These are phyloP conservation scores for Capsella rubella DNA, from an alignment of 441 rosid species.

Conservation along the genomic window DNA sequence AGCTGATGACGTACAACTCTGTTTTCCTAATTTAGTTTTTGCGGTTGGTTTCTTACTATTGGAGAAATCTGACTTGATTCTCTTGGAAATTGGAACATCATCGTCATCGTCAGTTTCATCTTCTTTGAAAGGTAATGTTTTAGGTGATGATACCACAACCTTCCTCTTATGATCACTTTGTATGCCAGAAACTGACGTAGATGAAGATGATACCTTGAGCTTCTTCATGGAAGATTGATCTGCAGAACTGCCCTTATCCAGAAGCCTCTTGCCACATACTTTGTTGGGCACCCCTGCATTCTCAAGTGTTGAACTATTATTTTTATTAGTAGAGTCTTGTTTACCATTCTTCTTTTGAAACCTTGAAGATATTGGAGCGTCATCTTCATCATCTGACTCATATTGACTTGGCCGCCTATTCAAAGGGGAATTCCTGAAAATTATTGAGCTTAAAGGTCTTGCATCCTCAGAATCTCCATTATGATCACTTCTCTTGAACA, in stretches of 20 bases:
- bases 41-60: slow-evolving; percentile 52
- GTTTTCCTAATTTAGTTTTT: slow-evolving; percentile 43
- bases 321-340: slow-evolving; percentile 46
- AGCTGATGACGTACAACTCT: slow-evolving; percentile 33
- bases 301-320: slow-evolving; percentile 63
- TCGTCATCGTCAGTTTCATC: slow-evolving; percentile 68
- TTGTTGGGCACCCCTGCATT: slow-evolving; percentile 49
- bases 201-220: slow-evolving; percentile 58
- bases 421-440: slow-evolving; percentile 51
- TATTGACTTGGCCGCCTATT: slow-evolving; percentile 24
- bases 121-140: too few species aligned
- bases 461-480: slow-evolving; percentile 66
- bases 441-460: slow-evolving; percentile 65
- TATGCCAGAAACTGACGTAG: slow-evolving; percentile 44
- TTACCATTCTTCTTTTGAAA: slow-evolving; percentile 50
- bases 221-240: slow-evolving; percentile 62
- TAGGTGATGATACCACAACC: slow-evolving; percentile 1
- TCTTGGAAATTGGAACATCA: slow-evolving; percentile 68
- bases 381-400: slow-evolving; percentile 76
- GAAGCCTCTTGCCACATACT: slow-evolving; percentile 66
- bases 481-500: slow-evolving; percentile 63
- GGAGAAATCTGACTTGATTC: slow-evolving; percentile 60
- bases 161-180: slow-evolving; percentile 32
- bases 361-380: slow-evolving; percentile 63
- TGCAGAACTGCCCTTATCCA: slow-evolving; percentile 56